A percentile compares a stretch with the other conserved stretches of the same genome.
These are phyloP conservation scores for Adansonia madagascariensis DNA, from an alignment of 441 rosid genomes.

Conservation along the genomic window DNA sequence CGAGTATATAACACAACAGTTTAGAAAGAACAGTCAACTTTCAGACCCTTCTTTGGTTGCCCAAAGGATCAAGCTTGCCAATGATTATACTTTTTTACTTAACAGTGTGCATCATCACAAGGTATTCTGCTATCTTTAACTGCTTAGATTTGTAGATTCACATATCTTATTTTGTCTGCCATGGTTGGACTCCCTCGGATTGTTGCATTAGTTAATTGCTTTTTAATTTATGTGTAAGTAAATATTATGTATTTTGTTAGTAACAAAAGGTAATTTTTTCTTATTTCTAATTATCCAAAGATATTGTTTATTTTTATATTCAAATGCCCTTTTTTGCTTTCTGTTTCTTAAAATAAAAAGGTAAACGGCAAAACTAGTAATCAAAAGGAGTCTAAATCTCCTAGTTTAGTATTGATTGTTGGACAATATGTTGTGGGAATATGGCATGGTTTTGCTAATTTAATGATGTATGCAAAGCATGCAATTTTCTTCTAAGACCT, in stretches of 20 bases:
- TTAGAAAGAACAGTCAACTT: conserved; percentile 45
- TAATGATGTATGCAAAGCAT: neutral
- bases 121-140: conserved; percentile 42
- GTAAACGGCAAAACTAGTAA: neutral
- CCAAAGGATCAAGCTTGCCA: conserved; percentile 65
- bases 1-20: conserved; percentile 60
- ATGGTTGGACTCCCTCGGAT: neutral
- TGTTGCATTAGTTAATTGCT: neutral
- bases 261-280: neutral
- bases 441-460: neutral
- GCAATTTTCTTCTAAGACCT: neutral
- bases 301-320: neutral
- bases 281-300: neutral
- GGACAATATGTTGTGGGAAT: neutral
- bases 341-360: neutral
- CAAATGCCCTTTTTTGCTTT: neutral
- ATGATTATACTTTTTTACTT: conserved; percentile 62
- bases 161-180: neutral
- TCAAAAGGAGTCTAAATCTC: neutral
- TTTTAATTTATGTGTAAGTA: neutral
- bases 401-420: neutral
- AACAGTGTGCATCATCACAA: conserved; percentile 85
- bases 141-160: neutral
- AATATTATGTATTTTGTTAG: neutral
- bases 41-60: conserved; percentile 30